Evolutionary conservation across 805 yeast genomes (phyloP), one percentile per base, ranked within the genome.

Genomic region (Kockiozyma suomiensis): DNA sequence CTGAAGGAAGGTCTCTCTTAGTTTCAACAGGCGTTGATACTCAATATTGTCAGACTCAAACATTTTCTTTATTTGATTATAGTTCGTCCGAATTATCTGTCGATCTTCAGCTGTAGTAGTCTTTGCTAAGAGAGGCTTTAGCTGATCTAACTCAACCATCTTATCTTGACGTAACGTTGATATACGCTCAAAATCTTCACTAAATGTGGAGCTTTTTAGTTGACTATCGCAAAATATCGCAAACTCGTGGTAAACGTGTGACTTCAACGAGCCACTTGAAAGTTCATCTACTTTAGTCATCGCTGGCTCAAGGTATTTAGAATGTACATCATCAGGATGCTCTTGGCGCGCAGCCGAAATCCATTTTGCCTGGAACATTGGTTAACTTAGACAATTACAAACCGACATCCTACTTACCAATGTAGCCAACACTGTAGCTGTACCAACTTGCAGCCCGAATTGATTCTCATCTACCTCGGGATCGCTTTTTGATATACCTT

Each of bases 221-320:
- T 88, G 92, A 5, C 76, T 73, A 66, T 87, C 87, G 70, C 97
- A 88, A 69, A 91, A 91, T 32, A 79, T 76, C 0, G 92, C 97
- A 66, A 87, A 79, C 1, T 79, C 76, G 61, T 82, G 86, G 68
- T 72, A 86, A 4, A 85, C 79, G 4, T 50, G 50, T 10, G 65
- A 54, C 26, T 32, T 23, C n/a, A 33, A 37, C 75, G 72, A 0
- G 85, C 82, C 43, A 73, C 69, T 68, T 13, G 53, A 58, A 3
- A 70, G 68, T 66, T 64, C 1, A 69, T 50, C 12, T 62, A 61
- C 8, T 64, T 64, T 7, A 40, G 64, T 50, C 3, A 71, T 74
- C n/a, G 81, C 78, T 1, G 83, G 80, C 4, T 77, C 74, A 17
- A 90, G 83, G 68, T 86, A 86, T 4, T 78, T 75, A 0, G 74